Evolutionary conservation across 441 rosid species (phyloP).

Genomic region (Pelargonium citronellum): DNA sequence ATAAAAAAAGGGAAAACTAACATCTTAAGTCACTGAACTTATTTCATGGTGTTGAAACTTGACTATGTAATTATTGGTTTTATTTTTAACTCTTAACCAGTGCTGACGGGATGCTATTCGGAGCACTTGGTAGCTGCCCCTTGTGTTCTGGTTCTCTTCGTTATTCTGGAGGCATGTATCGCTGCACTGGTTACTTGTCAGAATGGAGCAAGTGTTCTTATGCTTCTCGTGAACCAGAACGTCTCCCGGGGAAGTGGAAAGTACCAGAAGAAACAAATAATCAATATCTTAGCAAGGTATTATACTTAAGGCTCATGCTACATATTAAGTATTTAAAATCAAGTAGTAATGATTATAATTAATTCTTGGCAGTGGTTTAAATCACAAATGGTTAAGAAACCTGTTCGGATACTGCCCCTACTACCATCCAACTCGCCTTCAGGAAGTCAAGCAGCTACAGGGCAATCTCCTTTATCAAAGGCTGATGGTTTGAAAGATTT

Average conservation of each 20-base stretch:
- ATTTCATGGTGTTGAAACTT: not conserved
- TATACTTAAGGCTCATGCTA: constrained; percentile 12
- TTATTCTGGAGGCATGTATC: constrained; percentile 71
- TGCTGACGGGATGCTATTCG: constrained; percentile 97
- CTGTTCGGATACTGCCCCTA: constrained; percentile 55
- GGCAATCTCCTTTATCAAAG: constrained; percentile 42
- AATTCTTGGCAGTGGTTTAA: constrained; percentile 71
- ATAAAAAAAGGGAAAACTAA: too few relatives aligned
- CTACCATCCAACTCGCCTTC: constrained; percentile 35
- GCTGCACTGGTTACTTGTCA: constrained; percentile 63
- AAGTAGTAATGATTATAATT: constrained; percentile 19
- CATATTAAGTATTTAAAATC: constrained; percentile 5
- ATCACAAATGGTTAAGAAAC: constrained; percentile 67
- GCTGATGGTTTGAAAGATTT: constrained; percentile 65
- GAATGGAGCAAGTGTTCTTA: constrained; percentile 95
- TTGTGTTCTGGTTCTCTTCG: constrained; percentile 65
- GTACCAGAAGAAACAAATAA: constrained; percentile 62
- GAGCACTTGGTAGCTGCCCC: constrained; percentile 70
- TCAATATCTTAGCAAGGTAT: constrained; percentile 66
- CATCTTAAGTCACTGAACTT: too few relatives aligned
- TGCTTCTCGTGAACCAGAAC: constrained; percentile 64
- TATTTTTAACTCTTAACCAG: constrained; percentile 34
- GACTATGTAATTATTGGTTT: constrained; percentile 17
- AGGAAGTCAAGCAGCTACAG: constrained; percentile 39
- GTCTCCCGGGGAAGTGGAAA: constrained; percentile 74